A percentile compares a stretch with the other conserved stretches of the same genome.
phyloP scores from a whole-genome alignment of 2,329 filamentous ascomycete genomes.

The Pestalotiopsis sp. region DNA sequence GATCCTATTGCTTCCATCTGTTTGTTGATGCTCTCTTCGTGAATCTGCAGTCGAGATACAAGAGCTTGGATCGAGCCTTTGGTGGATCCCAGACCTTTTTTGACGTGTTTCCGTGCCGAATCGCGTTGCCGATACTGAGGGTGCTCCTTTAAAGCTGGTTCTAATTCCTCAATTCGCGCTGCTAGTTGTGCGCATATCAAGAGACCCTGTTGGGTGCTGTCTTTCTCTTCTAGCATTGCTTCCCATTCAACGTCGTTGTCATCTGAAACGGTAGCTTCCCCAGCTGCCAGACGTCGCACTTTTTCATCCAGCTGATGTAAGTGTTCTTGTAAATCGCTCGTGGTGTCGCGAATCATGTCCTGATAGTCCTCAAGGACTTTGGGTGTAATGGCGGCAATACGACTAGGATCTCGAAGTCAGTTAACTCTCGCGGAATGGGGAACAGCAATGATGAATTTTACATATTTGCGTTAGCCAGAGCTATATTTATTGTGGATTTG shows the following conservation, averaged over 20 bases:
- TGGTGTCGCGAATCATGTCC: slow-evolving; percentile 12
- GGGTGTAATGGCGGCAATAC: slow-evolving; percentile 5
- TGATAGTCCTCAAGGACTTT: slow-evolving; percentile 15
- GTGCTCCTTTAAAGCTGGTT: slow-evolving; percentile 9
- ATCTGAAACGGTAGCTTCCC: not conserved
- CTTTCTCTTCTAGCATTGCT: slow-evolving; percentile 12
- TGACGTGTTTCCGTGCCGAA: slow-evolving; percentile 11
- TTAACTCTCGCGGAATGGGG: not conserved
- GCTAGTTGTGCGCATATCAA: slow-evolving; percentile 13
- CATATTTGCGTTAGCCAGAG: slow-evolving; percentile 13
- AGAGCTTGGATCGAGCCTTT: slow-evolving; percentile 9
- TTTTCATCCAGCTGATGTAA: slow-evolving; percentile 11
- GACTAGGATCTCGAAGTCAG: slow-evolving; percentile 3
- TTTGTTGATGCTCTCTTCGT: slow-evolving; percentile 7
- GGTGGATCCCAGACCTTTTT: slow-evolving; percentile 1
- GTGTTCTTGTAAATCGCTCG: slow-evolving; percentile 8
- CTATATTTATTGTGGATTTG: slow-evolving; percentile 14
- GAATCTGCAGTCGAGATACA: slow-evolving; percentile 11
- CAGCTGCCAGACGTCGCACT: slow-evolving; percentile 8
- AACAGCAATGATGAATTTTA: slow-evolving; percentile 9
- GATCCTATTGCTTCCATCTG: slow-evolving; percentile 7
- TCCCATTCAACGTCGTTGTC: slow-evolving; percentile 4
- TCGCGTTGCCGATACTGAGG: slow-evolving; percentile 8
- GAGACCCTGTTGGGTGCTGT: slow-evolving; percentile 15
- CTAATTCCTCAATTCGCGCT: slow-evolving; percentile 9